Evolutionary conservation across 306 rosid genomes (phyloP), one percentile per base, ranked within the genome.

Genomic region (Psophocarpus tetragonolobus): DNA sequence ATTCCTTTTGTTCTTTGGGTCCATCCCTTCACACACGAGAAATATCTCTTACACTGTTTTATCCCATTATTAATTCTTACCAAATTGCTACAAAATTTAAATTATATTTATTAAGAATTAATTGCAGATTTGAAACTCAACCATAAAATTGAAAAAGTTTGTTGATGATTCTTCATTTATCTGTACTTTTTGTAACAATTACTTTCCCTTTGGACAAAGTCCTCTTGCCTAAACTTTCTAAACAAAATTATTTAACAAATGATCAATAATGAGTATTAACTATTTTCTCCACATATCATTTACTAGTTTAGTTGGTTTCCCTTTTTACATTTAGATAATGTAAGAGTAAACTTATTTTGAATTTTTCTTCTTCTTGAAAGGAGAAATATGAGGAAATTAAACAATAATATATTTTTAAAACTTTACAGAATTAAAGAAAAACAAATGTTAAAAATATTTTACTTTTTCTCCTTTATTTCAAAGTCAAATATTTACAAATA

Each of bases 1-100:
- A 82, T 82, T 76, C 82, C 74, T 23, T 76, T 48, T 33, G 68
- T 54, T 66, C 14, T 41, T 39, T 50, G 54, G 56, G 70, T 62
- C 73, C 78, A 39, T 76, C 65, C n/a, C 18, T 42, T 30, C 12
- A 80, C 33, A 63, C 13, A 18, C 54, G n/a, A 50, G 3, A 29
- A 18, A 54, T 30, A 41, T 23, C 42, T 65, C 70, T 56, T 56
- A 33, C 15, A 10, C 68, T 73, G 14, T 8, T 65, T 12, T 27
- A 47, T 60, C 29, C 35, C 68, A 61, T 47, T 13, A 32, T 74
- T 63, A 62, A 38, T 50, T 79, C 57, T 61, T 78, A 30, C 4
- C 51, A 35, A 35, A 30, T n/a, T 57, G 51, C 45, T 18, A 29
- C n/a, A 27, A 56, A 78, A 68, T 21, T 20, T 32, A 68, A 57